Conservation (phyloP, 805 yeast genomes). For the Ogataea kodamae region DNA sequence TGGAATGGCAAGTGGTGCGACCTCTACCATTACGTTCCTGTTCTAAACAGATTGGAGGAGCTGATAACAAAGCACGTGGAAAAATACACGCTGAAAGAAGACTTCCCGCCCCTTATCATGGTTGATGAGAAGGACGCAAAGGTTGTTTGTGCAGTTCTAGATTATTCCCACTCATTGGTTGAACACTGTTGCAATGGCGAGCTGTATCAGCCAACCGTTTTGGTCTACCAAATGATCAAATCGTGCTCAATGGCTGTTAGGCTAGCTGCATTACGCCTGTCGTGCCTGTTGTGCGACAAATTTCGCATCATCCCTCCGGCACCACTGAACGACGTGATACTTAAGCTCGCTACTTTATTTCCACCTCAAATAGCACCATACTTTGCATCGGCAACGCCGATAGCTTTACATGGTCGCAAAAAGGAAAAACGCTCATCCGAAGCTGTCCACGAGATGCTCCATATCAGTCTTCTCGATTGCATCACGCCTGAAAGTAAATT, state of each 20-base stretch:
- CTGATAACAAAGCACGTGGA: constrained; percentile 52
- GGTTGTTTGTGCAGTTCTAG: constrained; percentile 48
- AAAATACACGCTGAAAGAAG: constrained; percentile 50
- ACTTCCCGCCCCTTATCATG: constrained; percentile 43
- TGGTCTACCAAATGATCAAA: constrained; percentile 54
- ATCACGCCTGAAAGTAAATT: constrained; percentile 32
- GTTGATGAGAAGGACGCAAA: constrained; percentile 45
- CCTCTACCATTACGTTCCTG: constrained; percentile 70
- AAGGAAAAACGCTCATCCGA: constrained; percentile 14
- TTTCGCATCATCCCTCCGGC: constrained; percentile 50
- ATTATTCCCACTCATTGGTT: constrained; percentile 59
- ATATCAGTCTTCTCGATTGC: constrained; percentile 29
- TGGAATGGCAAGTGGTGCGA: constrained; percentile 41
- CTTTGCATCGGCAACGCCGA: constrained; percentile 17
- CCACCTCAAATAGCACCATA: constrained; percentile 36
- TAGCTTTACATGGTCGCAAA: constrained; percentile 28
- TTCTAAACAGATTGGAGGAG: constrained; percentile 71
- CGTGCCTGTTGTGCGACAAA: constrained; percentile 58
- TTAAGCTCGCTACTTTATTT: constrained; percentile 45
- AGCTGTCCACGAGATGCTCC: constrained; percentile 16
- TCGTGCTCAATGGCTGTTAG: constrained; percentile 59
- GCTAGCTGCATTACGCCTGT: constrained; percentile 49
- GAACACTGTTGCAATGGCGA: constrained; percentile 67
- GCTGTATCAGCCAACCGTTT: constrained; percentile 63
- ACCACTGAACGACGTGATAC: constrained; percentile 41